These are phyloP conservation scores for Cucumis cinereus DNA, from an alignment of 306 rosid genomes.

Conservation along the genomic window DNA sequence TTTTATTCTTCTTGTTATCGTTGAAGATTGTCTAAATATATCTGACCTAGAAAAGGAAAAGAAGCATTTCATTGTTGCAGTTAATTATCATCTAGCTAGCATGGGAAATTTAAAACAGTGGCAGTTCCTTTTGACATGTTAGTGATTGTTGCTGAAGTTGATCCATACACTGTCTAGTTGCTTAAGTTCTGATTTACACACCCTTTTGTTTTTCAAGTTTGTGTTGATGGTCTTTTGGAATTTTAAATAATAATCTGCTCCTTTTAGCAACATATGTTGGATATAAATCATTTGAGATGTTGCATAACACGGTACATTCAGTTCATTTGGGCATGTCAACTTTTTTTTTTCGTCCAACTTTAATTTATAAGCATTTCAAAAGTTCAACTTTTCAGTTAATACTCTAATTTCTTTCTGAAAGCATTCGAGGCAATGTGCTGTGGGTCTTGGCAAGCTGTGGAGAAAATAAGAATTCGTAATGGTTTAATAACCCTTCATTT, in stretches of 20 bases:
- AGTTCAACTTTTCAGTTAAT: not conserved
- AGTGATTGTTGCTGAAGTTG: not conserved
- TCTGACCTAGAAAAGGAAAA: not conserved
- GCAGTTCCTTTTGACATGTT: not conserved
- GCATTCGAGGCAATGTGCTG: slow-evolving; percentile 62
- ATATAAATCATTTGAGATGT: not conserved
- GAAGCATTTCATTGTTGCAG: not conserved
- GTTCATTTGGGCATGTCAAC: not conserved
- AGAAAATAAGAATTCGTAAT: slow-evolving; percentile 34
- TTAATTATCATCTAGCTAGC: not conserved
- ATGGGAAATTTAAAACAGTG: not conserved
- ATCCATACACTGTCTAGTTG: not conserved
- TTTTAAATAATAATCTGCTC: not conserved
- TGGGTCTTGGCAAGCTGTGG: slow-evolving; percentile 71
- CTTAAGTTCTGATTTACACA: not conserved
- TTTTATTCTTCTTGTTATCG: not conserved
- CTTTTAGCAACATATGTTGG: not conserved
- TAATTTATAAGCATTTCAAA: not conserved
- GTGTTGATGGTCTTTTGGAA: not conserved
- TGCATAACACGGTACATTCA: not conserved
- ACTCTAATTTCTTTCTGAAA: slow-evolving; percentile 15
- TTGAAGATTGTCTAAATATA: not conserved
- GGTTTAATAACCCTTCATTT: slow-evolving; percentile 52
- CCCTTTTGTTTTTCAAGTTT: not conserved
- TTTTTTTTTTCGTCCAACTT: not conserved